Conservation (phyloP, 2,329 filamentous ascomycete species). For the Colletotrichum eremochloae region DNA sequence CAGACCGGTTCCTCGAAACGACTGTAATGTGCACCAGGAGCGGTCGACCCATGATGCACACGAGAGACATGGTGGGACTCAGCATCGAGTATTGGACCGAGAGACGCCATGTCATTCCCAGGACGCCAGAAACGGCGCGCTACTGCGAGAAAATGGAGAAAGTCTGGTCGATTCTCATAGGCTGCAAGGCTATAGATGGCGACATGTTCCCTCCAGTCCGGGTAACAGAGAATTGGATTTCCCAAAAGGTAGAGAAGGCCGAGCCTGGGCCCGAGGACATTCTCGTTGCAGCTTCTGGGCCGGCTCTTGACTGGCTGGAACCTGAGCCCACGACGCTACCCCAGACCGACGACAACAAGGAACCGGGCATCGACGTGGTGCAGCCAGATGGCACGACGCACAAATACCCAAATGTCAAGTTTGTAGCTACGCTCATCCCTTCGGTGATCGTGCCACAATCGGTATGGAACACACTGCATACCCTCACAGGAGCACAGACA, state of each 20-base stretch:
- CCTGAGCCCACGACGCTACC: conserved; percentile 74
- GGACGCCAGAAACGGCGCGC: conserved; percentile 52
- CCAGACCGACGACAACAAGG: conserved; percentile 59
- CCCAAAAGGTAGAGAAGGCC: conserved; percentile 73
- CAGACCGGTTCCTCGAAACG: conserved; percentile 64
- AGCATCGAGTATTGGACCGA: conserved; percentile 85
- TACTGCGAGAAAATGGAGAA: conserved; percentile 59
- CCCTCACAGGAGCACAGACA: conserved; percentile 64
- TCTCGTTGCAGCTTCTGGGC: conserved; percentile 51
- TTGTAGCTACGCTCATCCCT: conserved; percentile 81
- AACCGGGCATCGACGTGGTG: conserved; percentile 66
- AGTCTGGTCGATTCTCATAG: conserved; percentile 77
- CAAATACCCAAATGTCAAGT: conserved; percentile 78
- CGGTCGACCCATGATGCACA: conserved; percentile 80
- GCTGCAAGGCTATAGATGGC: conserved; percentile 67
- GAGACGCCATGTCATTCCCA: conserved; percentile 61
- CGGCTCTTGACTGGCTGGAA: conserved; percentile 78
- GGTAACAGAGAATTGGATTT: conserved; percentile 81
- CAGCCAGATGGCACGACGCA: conserved; percentile 59
- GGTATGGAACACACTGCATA: conserved; percentile 73
- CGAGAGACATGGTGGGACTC: conserved; percentile 74
- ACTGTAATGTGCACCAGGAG: conserved; percentile 77
- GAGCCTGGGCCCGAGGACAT: conserved; percentile 60
- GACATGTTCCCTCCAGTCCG: conserved; percentile 71
- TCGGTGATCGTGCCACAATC: conserved; percentile 77